These are phyloP conservation scores for Centella asiatica DNA, from an alignment of 129 eudicot species.

Conservation along the genomic window DNA sequence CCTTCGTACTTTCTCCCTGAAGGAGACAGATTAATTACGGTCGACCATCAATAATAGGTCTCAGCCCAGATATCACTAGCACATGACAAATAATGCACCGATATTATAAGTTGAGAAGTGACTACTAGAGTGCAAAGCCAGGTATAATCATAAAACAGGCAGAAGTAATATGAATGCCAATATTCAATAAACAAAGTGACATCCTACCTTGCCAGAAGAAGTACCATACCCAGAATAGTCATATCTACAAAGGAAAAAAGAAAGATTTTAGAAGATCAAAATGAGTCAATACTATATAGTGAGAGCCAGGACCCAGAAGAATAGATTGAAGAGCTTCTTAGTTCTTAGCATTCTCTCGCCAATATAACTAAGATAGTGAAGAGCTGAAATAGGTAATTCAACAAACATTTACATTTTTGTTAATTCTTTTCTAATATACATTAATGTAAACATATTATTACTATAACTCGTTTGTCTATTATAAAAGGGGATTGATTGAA, in stretches of 20 bases:
- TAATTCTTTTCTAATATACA: background rate
- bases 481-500: too few relatives aligned
- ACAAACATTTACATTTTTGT: background rate
- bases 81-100: background rate
- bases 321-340: background rate
- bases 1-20: background rate
- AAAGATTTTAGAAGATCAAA: constrained; percentile 7
- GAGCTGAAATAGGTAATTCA: background rate
- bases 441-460: too few relatives aligned
- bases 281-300: constrained; percentile 12
- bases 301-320: background rate
- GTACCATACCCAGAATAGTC: constrained; percentile 96
- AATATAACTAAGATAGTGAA: too few relatives aligned
- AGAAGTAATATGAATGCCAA: background rate
- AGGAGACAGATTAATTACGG: background rate
- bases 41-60: background rate
- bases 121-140: background rate
- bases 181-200: background rate
- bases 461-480: too few relatives aligned
- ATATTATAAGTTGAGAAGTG: background rate
- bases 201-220: constrained; percentile 75
- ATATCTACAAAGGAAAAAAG: constrained; percentile 44
- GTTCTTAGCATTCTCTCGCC: background rate
- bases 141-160: background rate
- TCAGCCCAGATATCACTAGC: background rate